These are phyloP conservation scores for Phytophthora syringae DNA, from an alignment of 352 stramenopile genomes.

Conservation along the genomic window DNA sequence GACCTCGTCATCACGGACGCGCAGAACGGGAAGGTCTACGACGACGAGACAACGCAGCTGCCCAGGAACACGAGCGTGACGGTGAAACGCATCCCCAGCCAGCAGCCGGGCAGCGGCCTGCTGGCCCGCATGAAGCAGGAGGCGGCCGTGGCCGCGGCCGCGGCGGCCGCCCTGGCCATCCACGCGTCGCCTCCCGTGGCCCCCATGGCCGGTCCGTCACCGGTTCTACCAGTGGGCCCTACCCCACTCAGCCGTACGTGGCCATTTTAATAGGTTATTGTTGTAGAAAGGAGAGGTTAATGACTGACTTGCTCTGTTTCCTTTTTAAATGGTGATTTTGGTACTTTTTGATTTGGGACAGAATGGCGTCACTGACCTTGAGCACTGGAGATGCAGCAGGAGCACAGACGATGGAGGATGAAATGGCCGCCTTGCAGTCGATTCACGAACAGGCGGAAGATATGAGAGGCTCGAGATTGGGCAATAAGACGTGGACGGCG, in stretches of 20 bases:
- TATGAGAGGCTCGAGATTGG: slow-evolving; percentile 70
- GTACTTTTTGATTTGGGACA: slow-evolving; percentile 25
- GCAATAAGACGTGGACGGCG: slow-evolving; percentile 89
- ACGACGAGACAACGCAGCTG: slow-evolving; percentile 91
- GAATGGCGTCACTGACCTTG: slow-evolving; percentile 38
- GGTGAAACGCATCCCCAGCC: slow-evolving; percentile 91
- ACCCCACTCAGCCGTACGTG: slow-evolving; percentile 52
- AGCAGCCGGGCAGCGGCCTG: slow-evolving; percentile 72
- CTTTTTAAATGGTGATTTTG: too few relatives aligned
- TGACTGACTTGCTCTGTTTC: slow-evolving; percentile 18
- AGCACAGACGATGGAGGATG: slow-evolving; percentile 86
- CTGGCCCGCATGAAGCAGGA: slow-evolving; percentile 90
- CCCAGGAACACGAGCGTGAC: slow-evolving; percentile 92
- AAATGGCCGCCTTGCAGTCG: slow-evolving; percentile 79
- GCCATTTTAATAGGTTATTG: slow-evolving; percentile 12
- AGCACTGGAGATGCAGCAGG: slow-evolving; percentile 35
- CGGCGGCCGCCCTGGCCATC: slow-evolving; percentile 47
- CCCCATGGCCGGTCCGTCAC: slow-evolving; percentile 46
- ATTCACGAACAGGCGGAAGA: slow-evolving; percentile 89
- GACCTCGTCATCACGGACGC: slow-evolving; percentile 93
- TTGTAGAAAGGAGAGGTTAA: slow-evolving; percentile 3
- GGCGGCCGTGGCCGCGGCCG: slow-evolving; percentile 62
- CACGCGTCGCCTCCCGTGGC: slow-evolving; percentile 48
- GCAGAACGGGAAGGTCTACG: slow-evolving; percentile 92
- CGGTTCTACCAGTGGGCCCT: slow-evolving; percentile 36